Base-by-base conservation (phyloP, 116 monocot species). In the Phalaenopsis hybrid region DNA sequence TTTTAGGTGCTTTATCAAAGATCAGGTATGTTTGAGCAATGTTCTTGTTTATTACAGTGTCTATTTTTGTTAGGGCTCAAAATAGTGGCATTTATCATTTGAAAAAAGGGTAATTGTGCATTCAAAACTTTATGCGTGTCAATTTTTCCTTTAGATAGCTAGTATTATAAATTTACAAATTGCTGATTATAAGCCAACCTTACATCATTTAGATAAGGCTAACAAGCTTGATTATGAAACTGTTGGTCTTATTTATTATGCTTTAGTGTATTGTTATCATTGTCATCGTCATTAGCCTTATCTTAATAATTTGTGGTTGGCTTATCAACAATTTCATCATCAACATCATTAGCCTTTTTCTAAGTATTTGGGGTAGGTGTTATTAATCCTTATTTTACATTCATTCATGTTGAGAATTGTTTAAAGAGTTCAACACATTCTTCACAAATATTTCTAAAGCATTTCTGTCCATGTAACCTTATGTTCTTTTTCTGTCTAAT, bases 1-100 rank as follows among this genome's bases (percentile, higher is more conserved):
- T 99, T 28, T 85, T 99, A 85, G 99, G 99, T 48, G 99, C 99
- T 88, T 90, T 99, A 80, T 99, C 99, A 58, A 86, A 88, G 79
- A 99, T 99, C 82, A 95, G 99, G 99, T 99, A 88, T 81, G 81
- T 18, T 33, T 17, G 57, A 20, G 37, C 3, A 9, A 58, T 63
- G 28, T 13, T 44, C 28, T 25, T n/a, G 31, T 74, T 58, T 75
- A 37, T 34, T n/a, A 58, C 12, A 21, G 7, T 57, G 17, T 49
- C 9, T 73, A 4, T 58, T 51, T n/a, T n/a, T 50, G 1, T 50
- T 51, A 50, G 10, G 28, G 49, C 25, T 50, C 44, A 50, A 77
- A 77, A 50, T 77, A 45, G 9, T 23, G 8, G 31, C 77, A 4
- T 31, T 50, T 44, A 11, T 49, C 31, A 12, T 23, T 16, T 77